phyloP scores from a whole-genome alignment of 2,329 filamentous ascomycete species.

The Monosporascus sp. region DNA sequence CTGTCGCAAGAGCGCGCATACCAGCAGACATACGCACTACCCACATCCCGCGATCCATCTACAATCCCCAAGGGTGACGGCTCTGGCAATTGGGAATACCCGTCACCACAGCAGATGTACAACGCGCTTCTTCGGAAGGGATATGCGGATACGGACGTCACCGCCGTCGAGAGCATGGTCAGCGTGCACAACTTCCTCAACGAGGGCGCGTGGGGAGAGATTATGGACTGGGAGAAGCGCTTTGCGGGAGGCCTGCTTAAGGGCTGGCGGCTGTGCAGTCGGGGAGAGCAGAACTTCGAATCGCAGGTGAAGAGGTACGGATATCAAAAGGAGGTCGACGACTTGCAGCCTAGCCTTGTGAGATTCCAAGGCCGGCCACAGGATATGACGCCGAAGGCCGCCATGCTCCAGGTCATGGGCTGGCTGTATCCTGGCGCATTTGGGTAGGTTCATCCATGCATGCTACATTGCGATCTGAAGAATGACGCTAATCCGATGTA shows the following conservation, averaged over 20 bases:
- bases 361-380: slow-evolving; percentile 86
- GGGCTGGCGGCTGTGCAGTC: slow-evolving; percentile 69
- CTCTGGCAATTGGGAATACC: slow-evolving; percentile 90
- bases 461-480: too few species aligned
- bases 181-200: slow-evolving; percentile 97
- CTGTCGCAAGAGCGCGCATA: slow-evolving; percentile 75
- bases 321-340: slow-evolving; percentile 48
- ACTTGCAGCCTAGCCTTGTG: slow-evolving; percentile 65
- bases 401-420: slow-evolving; percentile 75
- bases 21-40: slow-evolving; percentile 68
- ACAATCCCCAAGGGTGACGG: slow-evolving; percentile 85
- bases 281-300: slow-evolving; percentile 64
- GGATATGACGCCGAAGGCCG: slow-evolving; percentile 88
- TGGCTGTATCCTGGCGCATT: slow-evolving; percentile 76
- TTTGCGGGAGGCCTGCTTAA: slow-evolving; percentile 69
- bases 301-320: slow-evolving; percentile 31
- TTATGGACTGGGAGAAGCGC: slow-evolving; percentile 86
- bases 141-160: slow-evolving; percentile 88
- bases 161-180: slow-evolving; percentile 94
- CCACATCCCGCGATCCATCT: slow-evolving; percentile 75
- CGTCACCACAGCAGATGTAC: slow-evolving; percentile 99
- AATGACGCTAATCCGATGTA: not conserved
- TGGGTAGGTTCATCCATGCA: slow-evolving; percentile 47
- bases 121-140: slow-evolving; percentile 95
- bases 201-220: slow-evolving; percentile 94